These are phyloP conservation scores for Litchi chinensis DNA, from an alignment of 345 rosid genomes.

Conservation along the genomic window DNA sequence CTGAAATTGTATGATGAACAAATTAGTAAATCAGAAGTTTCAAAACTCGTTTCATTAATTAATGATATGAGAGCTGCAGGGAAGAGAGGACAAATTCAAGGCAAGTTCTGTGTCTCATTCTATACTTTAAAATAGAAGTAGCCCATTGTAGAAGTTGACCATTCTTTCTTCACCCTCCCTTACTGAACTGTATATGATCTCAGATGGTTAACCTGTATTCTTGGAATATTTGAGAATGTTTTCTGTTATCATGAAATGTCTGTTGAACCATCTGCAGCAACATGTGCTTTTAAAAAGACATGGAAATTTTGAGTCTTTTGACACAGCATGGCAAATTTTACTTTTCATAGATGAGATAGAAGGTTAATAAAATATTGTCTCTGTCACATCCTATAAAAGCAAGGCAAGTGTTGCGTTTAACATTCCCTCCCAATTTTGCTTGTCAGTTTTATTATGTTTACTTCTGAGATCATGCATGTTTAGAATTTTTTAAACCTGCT, in stretches of 20 bases:
- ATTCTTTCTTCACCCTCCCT: not conserved
- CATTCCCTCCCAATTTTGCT: not conserved
- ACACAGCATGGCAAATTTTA: not conserved
- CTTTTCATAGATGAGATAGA: not conserved
- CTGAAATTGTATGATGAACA: conserved; percentile 69
- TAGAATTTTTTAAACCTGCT: not conserved
- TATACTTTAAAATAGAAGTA: not conserved
- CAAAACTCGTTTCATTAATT: conserved; percentile 66
- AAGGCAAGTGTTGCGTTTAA: not conserved
- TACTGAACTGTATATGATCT: not conserved
- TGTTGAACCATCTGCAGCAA: not conserved
- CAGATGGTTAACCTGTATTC: not conserved
- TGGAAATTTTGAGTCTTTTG: not conserved
- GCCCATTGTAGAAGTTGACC: not conserved
- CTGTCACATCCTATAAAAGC: not conserved
- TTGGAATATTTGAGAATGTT: conserved; percentile 3
- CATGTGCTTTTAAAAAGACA: not conserved
- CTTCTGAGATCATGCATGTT: not conserved
- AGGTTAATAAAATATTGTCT: not conserved
- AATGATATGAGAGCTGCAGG: conserved; percentile 78
- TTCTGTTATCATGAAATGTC: not conserved
- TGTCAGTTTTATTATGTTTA: not conserved
- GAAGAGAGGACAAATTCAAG: conserved; percentile 75
- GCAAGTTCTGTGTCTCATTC: conserved; percentile 48
- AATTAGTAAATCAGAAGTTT: conserved; percentile 58